Evolutionary conservation across 148 eudicot genomes (phyloP), one percentile per base, ranked within the genome.

Genomic region (Spergularia marina): DNA sequence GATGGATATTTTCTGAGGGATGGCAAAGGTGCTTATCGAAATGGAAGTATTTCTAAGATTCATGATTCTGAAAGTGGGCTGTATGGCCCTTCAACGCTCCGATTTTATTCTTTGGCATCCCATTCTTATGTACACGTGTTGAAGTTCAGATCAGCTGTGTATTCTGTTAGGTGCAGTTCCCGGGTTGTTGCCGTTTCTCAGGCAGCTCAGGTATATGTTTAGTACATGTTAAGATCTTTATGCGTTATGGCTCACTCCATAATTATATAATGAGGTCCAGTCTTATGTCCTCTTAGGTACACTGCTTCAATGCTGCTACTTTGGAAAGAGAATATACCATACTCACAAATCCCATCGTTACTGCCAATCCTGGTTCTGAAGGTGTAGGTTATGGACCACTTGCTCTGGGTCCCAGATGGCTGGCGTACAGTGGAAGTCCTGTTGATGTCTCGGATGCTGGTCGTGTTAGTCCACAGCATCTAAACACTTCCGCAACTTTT

Each of bases 391-490:
- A 84, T 71, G 98, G 97, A 39, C 97, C 98, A 55, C 86, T 94
- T 74, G 98, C 95, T 65, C 85, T 94, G 62, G 98, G 98, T 76
- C 84, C 97, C 67, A 86, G 98, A 75, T 94, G 97, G 98, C 74
- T 94, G 77, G 98, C 98, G 25, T 94, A 94, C 69, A 88, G 91
- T 78, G 93, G 92, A 68, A 90, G 85, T 82, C 80, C 78, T 21
- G 84, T 89, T 52, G 80, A 86, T 14, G 63, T 82, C 53, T 75
- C 92, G 60, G 79, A 80, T 77, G 76, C 84, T 44, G 86, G 85
- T 9, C 85, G 86, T 66, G 87, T 91, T 60, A 82, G 76, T 78
- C 95, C 98, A 53, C 95, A 87, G 69, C 83, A 88, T 71, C 68
- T 94, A 41, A 82, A 79, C 65, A 84, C 84, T 74, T 82, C 94